phyloP scores from a whole-genome alignment of 441 rosid genomes.

The Flueggea neowawraea region DNA sequence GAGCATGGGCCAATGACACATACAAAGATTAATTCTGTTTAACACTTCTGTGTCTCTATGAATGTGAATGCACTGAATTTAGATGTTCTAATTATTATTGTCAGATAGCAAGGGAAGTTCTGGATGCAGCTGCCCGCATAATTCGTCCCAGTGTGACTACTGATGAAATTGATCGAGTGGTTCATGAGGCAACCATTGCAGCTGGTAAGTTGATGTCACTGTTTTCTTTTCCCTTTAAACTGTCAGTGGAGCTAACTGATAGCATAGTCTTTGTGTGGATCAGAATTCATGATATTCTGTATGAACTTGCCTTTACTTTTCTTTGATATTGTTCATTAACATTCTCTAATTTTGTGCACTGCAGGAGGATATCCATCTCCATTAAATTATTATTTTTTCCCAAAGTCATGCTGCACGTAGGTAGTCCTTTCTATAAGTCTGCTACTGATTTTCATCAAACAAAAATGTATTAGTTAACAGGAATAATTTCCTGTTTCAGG shows the following conservation, averaged over 20 bases:
- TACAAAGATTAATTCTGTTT: no score
- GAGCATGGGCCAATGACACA: no score
- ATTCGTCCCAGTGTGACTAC: constrained; percentile 88
- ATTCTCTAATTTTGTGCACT: constrained; percentile 16
- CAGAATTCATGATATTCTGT: no score
- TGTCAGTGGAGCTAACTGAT: no score
- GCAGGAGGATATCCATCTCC: constrained; percentile 99
- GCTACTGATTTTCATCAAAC: constrained; percentile 3
- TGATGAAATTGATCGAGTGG: constrained; percentile 93
- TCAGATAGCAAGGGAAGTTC: constrained; percentile 84
- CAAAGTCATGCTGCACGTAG: constrained; percentile 99
- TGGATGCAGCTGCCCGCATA: constrained; percentile 85
- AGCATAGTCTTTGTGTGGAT: no score
- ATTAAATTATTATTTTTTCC: constrained; percentile 90
- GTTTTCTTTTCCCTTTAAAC: neutral
- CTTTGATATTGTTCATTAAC: neutral
- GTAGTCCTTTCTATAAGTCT: constrained; percentile 43
- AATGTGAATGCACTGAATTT: no score
- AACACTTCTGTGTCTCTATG: no score
- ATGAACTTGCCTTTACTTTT: no score
- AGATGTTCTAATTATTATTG: neutral
- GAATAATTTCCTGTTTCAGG: constrained; percentile 41
- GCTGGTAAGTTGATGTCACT: constrained; percentile 50
- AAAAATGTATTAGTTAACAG: constrained; percentile 11
- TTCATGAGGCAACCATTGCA: constrained; percentile 83